Evolutionary conservation across 805 yeast genomes (phyloP), one percentile per base, ranked within the genome.

Genomic region (Cyberlindnera mycetangii): DNA sequence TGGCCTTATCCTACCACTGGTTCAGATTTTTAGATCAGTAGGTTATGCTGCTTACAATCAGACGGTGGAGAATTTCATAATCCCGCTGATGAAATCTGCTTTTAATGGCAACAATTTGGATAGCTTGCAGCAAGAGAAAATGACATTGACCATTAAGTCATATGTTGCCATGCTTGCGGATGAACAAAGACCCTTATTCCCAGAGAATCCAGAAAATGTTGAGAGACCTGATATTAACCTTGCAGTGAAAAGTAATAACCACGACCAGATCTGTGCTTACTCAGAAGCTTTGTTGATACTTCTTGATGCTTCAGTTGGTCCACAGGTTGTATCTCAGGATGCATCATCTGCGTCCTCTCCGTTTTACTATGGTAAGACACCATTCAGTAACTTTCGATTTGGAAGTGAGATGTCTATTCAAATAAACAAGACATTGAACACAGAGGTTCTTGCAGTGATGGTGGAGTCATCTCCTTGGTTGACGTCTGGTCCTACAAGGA

Each of bases 31-130:
- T n/a, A 75, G 96, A 15, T 77, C 85, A 1, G 75, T 86, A 32
- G 96, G 96, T 0, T 85, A 72, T 54, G 81, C 85, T 18, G 89
- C 89, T 51, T 76, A 85, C 47, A 89, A 84, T 56, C 85, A 85
- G 56, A 77, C 87, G 0, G 66, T 92, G 52, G 97, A 90, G 53
- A 85, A 84, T 54, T 79, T 86, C 4, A 65, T 93, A 11, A 66
- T 85, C 32, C 92, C 89, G 11, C 62, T 92, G 38, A 68, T 92
- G 47, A 79, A 76, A 45, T 62, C 71, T 1, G 74, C 85, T 6
- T 83, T 81, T 55, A 79, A 75, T 55, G 83, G 85, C 0, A 48
- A 67, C 2, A 66, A 69, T 1, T 58, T 84, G 32, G 97, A 92
- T 39, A 74, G 71, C 35, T 56, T 83, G 1, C 71, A 76, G 2